Base-by-base conservation (phyloP, 768 basidiomycete genomes). In the Phylloporus rhodoxanthus region DNA sequence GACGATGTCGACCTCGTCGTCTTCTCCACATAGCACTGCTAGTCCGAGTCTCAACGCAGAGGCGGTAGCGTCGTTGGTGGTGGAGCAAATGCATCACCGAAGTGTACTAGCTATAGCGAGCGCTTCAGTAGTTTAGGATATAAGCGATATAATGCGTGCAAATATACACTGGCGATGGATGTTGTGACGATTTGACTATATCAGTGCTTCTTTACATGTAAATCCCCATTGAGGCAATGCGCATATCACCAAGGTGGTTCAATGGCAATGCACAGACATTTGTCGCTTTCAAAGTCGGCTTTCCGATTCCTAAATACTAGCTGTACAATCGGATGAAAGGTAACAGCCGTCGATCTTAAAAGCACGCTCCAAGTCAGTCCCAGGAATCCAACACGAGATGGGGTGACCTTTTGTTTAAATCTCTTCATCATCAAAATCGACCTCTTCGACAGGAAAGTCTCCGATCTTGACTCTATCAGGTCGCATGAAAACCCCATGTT, bases 401-500 rank as follows among this genome's bases (percentile, higher is more conserved):
- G 13, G 21, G 13, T 8, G 11, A 21, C 39, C 23, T 23, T 40
- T 33, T 40, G 4, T 4, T 10, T 70, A 86, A 75, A 88, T 87
- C 62, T 90, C 86, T 55, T 89, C 87, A 15, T 87, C 83, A 28
- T 85, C 82, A 47, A 87, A 70, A 49, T 82, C 73, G 47, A 93
- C 73, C 21, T 92, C 91, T 60, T 88, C 80, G 8, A 86, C 84
- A 0, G 91, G 91, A 64, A 79, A 98, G 62, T 98, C 87, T 1
- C 95, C 95, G 8, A 90, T 74, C 44, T 68, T 77, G 5, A 97
- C 79, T 62, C 79, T 85, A 47, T 93, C 89, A 2, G 90, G 82
- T 39, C 86, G 79, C 15, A 94, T 88, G 65, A 98, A 96, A 2
- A 85, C 82, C 0, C 93, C 95, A 48, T 86, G 82, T 41, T 82